Base-by-base conservation (phyloP, 352 stramenopile species). In the Pythium phragmitis region DNA sequence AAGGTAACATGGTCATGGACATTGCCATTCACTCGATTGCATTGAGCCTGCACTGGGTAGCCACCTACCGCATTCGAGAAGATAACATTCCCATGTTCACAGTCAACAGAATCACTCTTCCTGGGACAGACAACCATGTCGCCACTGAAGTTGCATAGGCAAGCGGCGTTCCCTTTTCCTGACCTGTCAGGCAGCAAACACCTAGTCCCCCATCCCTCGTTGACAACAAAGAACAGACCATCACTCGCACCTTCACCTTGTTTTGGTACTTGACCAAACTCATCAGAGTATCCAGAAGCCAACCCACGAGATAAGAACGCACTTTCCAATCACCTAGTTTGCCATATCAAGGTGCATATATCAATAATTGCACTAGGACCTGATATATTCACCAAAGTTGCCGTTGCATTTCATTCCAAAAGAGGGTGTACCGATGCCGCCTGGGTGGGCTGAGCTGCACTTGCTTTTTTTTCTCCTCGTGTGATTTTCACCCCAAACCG, bases 171-270 rank as follows among this genome's bases (percentile, higher is more conserved):
- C 47, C 48, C 34, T 30, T n/a, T 50, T 58, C 51, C 51, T 57
- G 50, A 57, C 51, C 37, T 50, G 37, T 49, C 42, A 3, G 30
- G 19, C 26, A 62, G 21, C 17, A 43, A 65, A 68, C 43, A 68
- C 61, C 61, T 68, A 68, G 42, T 67, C 60, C 60, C 52, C 36
- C 16, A 49, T 36, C 60, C 19, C 17, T 39, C 45, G 52, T 67
- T 61, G 61, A 48, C 37, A 68, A 69, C 55, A 69, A 69, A 63
- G 54, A 69, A 69, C 17, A 59, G 54, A 63, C 62, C 54, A 60
- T 42, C 55, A 63, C 47, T 69, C 62, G 26, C 16, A 3, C 11
- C 1, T 3, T 17, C 17, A 69, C 62, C 62, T 3, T 69, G 53
- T 69, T 69, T 55, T 63, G 62, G 16, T 0, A 33, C 12, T 47